phyloP scores from a whole-genome alignment of 2,329 filamentous ascomycete genomes.

The Hypoxylon sp. region DNA sequence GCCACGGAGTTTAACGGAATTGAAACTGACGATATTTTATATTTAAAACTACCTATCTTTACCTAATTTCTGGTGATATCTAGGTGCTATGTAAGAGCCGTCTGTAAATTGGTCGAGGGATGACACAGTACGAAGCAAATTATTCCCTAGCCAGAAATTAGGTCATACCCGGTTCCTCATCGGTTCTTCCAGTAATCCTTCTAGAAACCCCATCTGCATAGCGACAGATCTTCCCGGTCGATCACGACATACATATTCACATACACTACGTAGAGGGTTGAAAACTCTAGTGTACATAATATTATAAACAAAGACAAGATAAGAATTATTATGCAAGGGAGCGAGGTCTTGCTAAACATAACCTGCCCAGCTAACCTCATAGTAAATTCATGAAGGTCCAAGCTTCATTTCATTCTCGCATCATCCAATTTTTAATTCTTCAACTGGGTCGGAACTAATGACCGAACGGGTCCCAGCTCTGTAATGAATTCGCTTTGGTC shows the following conservation, averaged over 20 bases:
- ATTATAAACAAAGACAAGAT: slow-evolving; percentile 2
- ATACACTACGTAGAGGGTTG: slow-evolving; percentile 8
- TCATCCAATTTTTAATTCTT: slow-evolving; percentile 2
- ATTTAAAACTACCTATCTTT: neutral
- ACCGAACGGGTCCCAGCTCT: slow-evolving; percentile 21
- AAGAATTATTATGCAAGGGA: neutral
- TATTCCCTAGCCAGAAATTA: slow-evolving; percentile 18
- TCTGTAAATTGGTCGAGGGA: slow-evolving; percentile 2
- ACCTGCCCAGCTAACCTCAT: no score
- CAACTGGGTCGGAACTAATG: slow-evolving; percentile 18
- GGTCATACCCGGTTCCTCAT: slow-evolving; percentile 16
- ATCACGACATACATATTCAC: slow-evolving; percentile 30
- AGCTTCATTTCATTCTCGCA: slow-evolving; percentile 7
- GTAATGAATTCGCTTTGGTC: slow-evolving; percentile 4
- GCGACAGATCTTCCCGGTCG: slow-evolving; percentile 37
- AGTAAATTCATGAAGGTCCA: neutral
- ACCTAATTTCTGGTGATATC: neutral
- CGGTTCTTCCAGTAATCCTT: slow-evolving; percentile 23
- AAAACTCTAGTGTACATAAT: neutral
- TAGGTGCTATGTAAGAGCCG: neutral
- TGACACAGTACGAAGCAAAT: slow-evolving; percentile 19
- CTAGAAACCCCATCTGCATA: slow-evolving; percentile 38
- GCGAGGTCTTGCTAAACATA: neutral
- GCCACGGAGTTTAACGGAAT: neutral
- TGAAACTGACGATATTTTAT: neutral